Evolutionary conservation across 2,329 filamentous ascomycete genomes (phyloP).

Genomic region (Chrysosphaeria jannelii): DNA sequence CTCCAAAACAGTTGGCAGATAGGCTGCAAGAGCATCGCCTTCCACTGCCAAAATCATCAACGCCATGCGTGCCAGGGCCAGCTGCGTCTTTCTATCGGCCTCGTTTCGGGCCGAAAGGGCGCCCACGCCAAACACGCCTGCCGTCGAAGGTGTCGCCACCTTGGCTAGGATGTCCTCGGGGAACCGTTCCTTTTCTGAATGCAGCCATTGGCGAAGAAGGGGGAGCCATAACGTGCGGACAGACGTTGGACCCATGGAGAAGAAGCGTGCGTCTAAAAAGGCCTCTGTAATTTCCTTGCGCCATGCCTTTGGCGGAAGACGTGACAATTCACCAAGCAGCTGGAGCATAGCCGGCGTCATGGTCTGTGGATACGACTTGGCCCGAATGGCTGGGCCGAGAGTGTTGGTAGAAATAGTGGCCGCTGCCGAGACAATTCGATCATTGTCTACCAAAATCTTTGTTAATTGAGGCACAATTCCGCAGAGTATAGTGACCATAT

Average conservation of each 20-base stretch:
- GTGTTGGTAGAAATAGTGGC: slow-evolving; percentile 58
- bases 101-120: slow-evolving; percentile 82
- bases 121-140: slow-evolving; percentile 93
- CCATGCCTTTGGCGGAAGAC: slow-evolving; percentile 45
- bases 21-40: slow-evolving; percentile 50
- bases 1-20: slow-evolving; percentile 43
- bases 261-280: slow-evolving; percentile 72
- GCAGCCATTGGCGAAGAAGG: slow-evolving; percentile 54
- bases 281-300: slow-evolving; percentile 78
- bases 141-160: slow-evolving; percentile 65
- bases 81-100: slow-evolving; percentile 73
- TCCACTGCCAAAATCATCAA: slow-evolving; percentile 49
- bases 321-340: slow-evolving; percentile 48
- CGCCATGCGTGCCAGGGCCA: slow-evolving; percentile 60
- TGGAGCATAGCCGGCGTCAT: slow-evolving; percentile 39
- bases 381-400: slow-evolving; percentile 52
- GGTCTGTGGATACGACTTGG: slow-evolving; percentile 66
- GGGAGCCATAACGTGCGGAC: slow-evolving; percentile 45
- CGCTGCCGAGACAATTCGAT: slow-evolving; percentile 52
- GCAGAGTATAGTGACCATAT: slow-evolving; percentile 53
- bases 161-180: slow-evolving; percentile 51
- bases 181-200: slow-evolving; percentile 69
- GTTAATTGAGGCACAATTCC: slow-evolving; percentile 52
- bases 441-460: slow-evolving; percentile 58
- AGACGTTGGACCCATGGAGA: slow-evolving; percentile 33